Percentiles rank a stretch among this genome's conserved stretches.
Conservation (phyloP, 345 rosid genomes). For the Toxicodendron radicans region DNA sequence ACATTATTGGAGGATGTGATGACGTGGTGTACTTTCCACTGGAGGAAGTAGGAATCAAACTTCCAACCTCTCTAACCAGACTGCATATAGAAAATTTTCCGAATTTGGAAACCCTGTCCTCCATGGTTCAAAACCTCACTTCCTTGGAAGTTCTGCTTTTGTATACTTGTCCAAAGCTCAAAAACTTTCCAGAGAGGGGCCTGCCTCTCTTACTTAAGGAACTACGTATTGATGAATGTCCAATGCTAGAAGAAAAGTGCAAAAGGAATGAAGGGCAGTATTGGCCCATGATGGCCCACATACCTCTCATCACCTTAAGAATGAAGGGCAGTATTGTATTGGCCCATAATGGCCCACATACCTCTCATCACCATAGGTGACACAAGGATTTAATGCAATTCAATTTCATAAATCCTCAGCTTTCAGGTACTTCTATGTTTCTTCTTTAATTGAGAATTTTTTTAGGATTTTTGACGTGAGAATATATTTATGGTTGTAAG, state of each 20-base stretch:
- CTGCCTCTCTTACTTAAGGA: constrained; percentile 18
- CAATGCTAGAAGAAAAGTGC: constrained; percentile 20
- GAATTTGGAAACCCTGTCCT: constrained; percentile 11
- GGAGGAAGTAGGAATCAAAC: constrained; percentile 16
- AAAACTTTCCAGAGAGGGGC: constrained; percentile 14
- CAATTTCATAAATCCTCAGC: too few relatives aligned
- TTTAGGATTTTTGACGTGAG: too few relatives aligned
- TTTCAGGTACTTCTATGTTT: too few relatives aligned
- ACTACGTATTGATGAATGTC: constrained; percentile 12
- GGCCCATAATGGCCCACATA: too few relatives aligned
- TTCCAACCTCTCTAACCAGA: constrained; percentile 12
- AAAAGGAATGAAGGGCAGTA: too few relatives aligned
- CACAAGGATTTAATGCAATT: too few relatives aligned
- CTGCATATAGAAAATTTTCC: constrained; percentile 14
- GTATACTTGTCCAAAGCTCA: constrained; percentile 16
- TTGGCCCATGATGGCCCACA: too few relatives aligned
- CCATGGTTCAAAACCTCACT: constrained; percentile 14
- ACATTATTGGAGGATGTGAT: not conserved
- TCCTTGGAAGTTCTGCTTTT: constrained; percentile 12
- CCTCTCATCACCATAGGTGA: too few relatives aligned
- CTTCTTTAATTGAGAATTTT: too few relatives aligned
- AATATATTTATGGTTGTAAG: too few relatives aligned
- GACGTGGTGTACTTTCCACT: constrained; percentile 21
- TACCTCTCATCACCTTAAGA: too few relatives aligned
- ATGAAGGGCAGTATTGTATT: too few relatives aligned